These are phyloP conservation scores for Chaetomium tenue DNA, from an alignment of 495 filamentous ascomycete species.

Conservation along the genomic window DNA sequence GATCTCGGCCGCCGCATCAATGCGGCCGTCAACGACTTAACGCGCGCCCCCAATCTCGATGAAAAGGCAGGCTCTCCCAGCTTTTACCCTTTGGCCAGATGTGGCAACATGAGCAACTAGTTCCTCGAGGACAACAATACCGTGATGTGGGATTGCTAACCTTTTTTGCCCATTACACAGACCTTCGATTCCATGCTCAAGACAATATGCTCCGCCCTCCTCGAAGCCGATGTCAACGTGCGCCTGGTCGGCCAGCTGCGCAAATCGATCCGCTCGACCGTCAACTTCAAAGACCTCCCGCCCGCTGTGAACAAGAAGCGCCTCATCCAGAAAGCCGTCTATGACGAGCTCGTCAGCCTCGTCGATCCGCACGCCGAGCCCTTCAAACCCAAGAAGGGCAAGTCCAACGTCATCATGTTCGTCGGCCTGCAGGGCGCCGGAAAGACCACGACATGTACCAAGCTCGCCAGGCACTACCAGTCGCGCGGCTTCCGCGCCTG, in stretches of 20 bases:
- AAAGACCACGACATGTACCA: conserved; percentile 98
- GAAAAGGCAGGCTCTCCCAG: conserved; percentile 69
- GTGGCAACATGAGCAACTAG: background rate
- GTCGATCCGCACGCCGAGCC: conserved; percentile 95
- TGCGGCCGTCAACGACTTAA: conserved; percentile 89
- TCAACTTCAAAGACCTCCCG: conserved; percentile 90
- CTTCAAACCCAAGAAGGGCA: conserved; percentile 96
- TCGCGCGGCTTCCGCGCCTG: conserved; percentile 90
- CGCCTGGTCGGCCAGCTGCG: conserved; percentile 88
- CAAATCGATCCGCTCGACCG: conserved; percentile 83
- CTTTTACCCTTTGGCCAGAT: background rate
- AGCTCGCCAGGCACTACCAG: conserved; percentile 92
- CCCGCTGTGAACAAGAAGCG: conserved; percentile 95
- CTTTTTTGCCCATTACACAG: conserved; percentile 48
- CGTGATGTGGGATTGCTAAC: conserved; percentile 8
- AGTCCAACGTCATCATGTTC: conserved; percentile 97
- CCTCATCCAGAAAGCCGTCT: conserved; percentile 96
- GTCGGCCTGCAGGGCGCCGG: conserved; percentile 95
- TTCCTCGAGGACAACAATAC: background rate
- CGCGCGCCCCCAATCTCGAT: conserved; percentile 84
- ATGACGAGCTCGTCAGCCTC: conserved; percentile 91
- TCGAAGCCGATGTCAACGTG: conserved; percentile 95
- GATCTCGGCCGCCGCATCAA: conserved; percentile 98
- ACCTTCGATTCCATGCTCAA: conserved; percentile 98
- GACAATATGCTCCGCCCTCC: conserved; percentile 88